Evolutionary conservation across 78 protist genomes (phyloP).

Genomic region (Dictyostelium discoideum): dicty_2.7 NC_007091.3:3804001-3804500

Average conservation of each 20-base stretch:
- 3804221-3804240: slow-evolving; percentile 93
- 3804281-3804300: slow-evolving; percentile 90
- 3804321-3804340: slow-evolving; percentile 91
- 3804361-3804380: not conserved
- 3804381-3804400: no score
- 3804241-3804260: slow-evolving; percentile 88
- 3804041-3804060: slow-evolving; percentile 67
- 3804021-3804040: slow-evolving; percentile 91
- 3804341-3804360: slow-evolving; percentile 90
- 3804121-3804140: not conserved
- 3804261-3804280: slow-evolving; percentile 88
- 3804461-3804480: slow-evolving; percentile 91
- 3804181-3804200: slow-evolving; percentile 87
- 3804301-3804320: slow-evolving; percentile 94
- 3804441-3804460: not conserved
- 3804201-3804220: slow-evolving; percentile 80
- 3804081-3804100: not conserved
- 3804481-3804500: slow-evolving; percentile 96
- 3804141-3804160: not conserved
- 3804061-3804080: slow-evolving; percentile 86
- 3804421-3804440: not conserved
- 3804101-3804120: not conserved
- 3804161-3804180: slow-evolving; percentile 91
- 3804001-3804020: slow-evolving; percentile 93
- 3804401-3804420: no score